Base-by-base conservation (phyloP, 257 asterid genomes). In the Solanum pennellii region DNA sequence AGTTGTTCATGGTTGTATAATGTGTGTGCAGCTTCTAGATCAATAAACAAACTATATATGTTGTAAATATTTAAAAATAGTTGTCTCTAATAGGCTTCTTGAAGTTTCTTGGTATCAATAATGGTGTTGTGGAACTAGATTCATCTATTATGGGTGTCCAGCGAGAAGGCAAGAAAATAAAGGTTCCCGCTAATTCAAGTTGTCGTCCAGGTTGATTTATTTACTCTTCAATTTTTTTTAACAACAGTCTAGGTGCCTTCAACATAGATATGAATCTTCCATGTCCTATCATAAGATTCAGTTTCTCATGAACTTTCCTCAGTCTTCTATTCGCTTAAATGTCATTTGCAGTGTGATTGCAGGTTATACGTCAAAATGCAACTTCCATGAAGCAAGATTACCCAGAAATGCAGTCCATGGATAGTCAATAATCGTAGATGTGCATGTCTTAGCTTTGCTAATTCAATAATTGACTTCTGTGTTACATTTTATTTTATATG, bases 341-440 rank as follows among this genome's bases (percentile, higher is more conserved):
- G 87, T 89, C 87, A 84, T 86, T 83, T 86, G 91, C 91, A 89
- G 92, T 86, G 85, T 89, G 84, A 82, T 95, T 93, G 94, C 98
- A 97, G 99, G 98, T 95, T 92, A 95, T 97, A 89, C 99, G 99
- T 89, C 96, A 95, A 88, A 97, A 96, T 89, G 99, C 99, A 21
- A 96, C 98, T 87, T 92, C 99, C 84, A 97, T 97, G 99, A 96
- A 97, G 91, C 98, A 97, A 88, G 99, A 97, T 89, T 97, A 97
- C 92, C 87, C 96, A 72, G 99, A 95, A 14, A 97, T 97, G 92
- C 93, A 96, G 27, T 90, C 95, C 74, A 94, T 95, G 84, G 99
- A 96, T 90, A 95, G 98, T 89, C 85, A 83, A 23, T 89, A 66
- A 86, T 69, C 18, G 56, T 44, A 86, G 27, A 13, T 60, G 49